These are phyloP conservation scores for Calonectria montana DNA, from an alignment of 2,329 filamentous ascomycete species.

Conservation along the genomic window DNA sequence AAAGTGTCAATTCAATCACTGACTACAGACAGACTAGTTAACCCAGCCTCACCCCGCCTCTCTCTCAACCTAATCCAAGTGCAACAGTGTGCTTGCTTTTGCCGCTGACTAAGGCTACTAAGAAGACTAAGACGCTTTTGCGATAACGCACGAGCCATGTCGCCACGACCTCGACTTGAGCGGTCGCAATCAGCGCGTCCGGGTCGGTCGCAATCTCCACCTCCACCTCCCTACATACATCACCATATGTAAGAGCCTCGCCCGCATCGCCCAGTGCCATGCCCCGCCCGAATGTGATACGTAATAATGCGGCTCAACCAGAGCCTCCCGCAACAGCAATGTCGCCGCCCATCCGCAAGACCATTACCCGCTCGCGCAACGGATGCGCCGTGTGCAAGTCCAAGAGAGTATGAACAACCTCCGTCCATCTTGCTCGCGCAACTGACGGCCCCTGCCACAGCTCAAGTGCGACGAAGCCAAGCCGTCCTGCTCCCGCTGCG, in stretches of 20 bases:
- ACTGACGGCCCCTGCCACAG: constrained; percentile 20
- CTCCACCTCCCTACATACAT: constrained; percentile 33
- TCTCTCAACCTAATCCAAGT: no score
- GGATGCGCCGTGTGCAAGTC: constrained; percentile 38
- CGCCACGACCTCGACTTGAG: not conserved
- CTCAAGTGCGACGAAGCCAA: constrained; percentile 38
- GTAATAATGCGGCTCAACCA: constrained; percentile 1
- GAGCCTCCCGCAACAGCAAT: constrained; percentile 12
- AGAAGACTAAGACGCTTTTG: no score
- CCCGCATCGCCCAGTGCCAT: not conserved
- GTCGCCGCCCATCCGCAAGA: constrained; percentile 30
- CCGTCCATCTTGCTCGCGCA: not conserved
- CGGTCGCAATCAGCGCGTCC: not conserved
- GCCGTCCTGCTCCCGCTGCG: constrained; percentile 33
- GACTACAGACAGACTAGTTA: no score
- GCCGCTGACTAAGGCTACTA: no score
- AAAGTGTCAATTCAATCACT: no score
- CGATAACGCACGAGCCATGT: no score
- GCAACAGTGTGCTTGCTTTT: no score
- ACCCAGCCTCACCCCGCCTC: no score
- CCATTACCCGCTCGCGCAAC: constrained; percentile 36
- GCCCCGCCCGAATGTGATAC: constrained; percentile 5
- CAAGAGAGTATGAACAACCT: constrained; percentile 30
- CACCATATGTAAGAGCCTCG: not conserved
- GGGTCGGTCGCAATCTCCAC: constrained; percentile 6